Conservation (phyloP, 768 basidiomycete genomes). For the Boletellus emodensis region DNA sequence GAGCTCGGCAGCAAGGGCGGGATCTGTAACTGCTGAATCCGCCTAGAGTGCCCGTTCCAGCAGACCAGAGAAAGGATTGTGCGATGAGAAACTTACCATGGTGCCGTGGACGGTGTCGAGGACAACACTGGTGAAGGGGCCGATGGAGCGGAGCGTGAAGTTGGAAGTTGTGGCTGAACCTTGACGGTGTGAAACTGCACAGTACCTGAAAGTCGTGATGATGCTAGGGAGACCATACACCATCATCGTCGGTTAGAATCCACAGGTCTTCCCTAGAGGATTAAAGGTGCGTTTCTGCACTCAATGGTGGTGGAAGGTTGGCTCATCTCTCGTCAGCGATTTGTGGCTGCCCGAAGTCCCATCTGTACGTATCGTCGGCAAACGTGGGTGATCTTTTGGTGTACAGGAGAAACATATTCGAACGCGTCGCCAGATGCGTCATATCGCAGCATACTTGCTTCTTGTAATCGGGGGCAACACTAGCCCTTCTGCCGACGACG, state of each 20-base stretch:
- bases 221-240: conserved; percentile 10
- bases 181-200: conserved; percentile 56
- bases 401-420: background rate
- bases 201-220: conserved; percentile 35
- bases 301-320: background rate
- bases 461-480: conserved; percentile 92
- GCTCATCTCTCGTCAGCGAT: conserved; percentile 54
- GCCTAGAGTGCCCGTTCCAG: conserved; percentile 44
- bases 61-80: background rate
- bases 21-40: conserved; percentile 83
- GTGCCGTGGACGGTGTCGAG: conserved; percentile 26
- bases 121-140: conserved; percentile 8
- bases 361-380: conserved; percentile 20
- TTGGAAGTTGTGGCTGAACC: conserved; percentile 40
- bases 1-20: conserved; percentile 89
- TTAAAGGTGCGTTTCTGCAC: conserved; percentile 53
- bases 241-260: conserved; percentile 76
- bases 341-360: conserved; percentile 79
- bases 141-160: conserved; percentile 24
- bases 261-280: conserved; percentile 91
- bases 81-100: conserved; percentile 27
- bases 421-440: conserved; percentile 61
- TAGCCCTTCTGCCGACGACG: conserved; percentile 78
- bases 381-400: conserved; percentile 39
- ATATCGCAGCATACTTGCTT: conserved; percentile 95